phyloP scores from a whole-genome alignment of 1,284 basidiomycete species.

The Athelia psychrophila region DNA sequence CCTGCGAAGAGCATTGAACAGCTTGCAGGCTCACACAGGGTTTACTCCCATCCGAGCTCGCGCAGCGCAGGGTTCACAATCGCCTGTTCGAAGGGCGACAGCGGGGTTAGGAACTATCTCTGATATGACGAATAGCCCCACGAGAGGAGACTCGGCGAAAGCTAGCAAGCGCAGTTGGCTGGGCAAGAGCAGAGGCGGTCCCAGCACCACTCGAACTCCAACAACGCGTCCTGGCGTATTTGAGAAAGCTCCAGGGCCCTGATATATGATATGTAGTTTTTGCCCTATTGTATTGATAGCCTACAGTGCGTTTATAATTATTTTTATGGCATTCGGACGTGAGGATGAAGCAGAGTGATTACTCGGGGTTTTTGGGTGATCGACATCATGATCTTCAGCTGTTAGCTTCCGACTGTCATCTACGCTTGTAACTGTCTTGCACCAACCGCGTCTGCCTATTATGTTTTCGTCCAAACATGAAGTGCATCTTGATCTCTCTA shows the following conservation, averaged over 20 bases:
- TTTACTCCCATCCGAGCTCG: slow-evolving; percentile 67
- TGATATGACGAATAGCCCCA: slow-evolving; percentile 68
- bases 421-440: background rate
- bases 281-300: background rate
- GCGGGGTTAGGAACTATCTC: slow-evolving; percentile 41
- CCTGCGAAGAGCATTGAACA: slow-evolving; percentile 51
- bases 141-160: slow-evolving; percentile 28
- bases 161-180: slow-evolving; percentile 56
- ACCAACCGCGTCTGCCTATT: background rate
- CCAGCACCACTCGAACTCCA: slow-evolving; percentile 4
- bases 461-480: slow-evolving; percentile 26
- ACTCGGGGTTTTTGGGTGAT: too few relatives aligned
- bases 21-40: slow-evolving; percentile 48
- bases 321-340: background rate
- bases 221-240: slow-evolving; percentile 7
- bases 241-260: slow-evolving; percentile 6
- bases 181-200: slow-evolving; percentile 49
- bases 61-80: slow-evolving; percentile 34
- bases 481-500: slow-evolving; percentile 48
- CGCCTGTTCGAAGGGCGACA: slow-evolving; percentile 40
- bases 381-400: too few relatives aligned
- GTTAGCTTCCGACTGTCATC: too few relatives aligned
- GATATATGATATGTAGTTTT: background rate
- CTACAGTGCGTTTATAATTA: background rate
- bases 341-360: too few relatives aligned